These are phyloP conservation scores for Tylopilus intermedius DNA, from an alignment of 768 basidiomycete species.

Conservation along the genomic window DNA sequence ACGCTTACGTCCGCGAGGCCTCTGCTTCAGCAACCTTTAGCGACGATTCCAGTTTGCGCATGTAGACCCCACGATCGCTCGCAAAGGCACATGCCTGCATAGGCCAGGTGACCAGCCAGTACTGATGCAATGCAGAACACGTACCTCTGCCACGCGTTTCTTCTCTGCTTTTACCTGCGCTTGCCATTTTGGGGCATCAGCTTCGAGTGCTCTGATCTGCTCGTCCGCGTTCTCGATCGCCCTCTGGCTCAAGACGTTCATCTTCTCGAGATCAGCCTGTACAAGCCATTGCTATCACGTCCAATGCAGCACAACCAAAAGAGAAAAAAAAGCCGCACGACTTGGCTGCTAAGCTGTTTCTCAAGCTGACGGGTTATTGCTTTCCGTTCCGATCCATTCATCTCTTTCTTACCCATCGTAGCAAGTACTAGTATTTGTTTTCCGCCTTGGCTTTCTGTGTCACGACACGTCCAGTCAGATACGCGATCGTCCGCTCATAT, in stretches of 20 bases:
- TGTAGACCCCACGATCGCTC: slow-evolving; percentile 28
- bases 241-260: slow-evolving; percentile 33
- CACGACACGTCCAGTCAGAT: background rate
- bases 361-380: slow-evolving; percentile 51
- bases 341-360: slow-evolving; percentile 44
- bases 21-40: slow-evolving; percentile 40
- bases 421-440: slow-evolving; percentile 91
- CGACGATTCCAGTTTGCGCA: slow-evolving; percentile 19
- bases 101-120: background rate
- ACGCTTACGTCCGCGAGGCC: slow-evolving; percentile 31
- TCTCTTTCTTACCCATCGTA: slow-evolving; percentile 85
- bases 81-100: slow-evolving; percentile 28
- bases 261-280: slow-evolving; percentile 44
- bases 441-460: slow-evolving; percentile 90
- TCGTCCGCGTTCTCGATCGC: slow-evolving; percentile 25
- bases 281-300: background rate
- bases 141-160: slow-evolving; percentile 38
- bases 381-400: slow-evolving; percentile 72
- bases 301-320: background rate
- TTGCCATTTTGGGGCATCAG: slow-evolving; percentile 32
- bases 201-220: slow-evolving; percentile 28
- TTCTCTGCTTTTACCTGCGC: slow-evolving; percentile 36
- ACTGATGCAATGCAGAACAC: background rate
- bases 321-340: background rate
- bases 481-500: background rate